phyloP scores from a whole-genome alignment of 2,329 filamentous ascomycete species.

The Nemania bipapillata region DNA sequence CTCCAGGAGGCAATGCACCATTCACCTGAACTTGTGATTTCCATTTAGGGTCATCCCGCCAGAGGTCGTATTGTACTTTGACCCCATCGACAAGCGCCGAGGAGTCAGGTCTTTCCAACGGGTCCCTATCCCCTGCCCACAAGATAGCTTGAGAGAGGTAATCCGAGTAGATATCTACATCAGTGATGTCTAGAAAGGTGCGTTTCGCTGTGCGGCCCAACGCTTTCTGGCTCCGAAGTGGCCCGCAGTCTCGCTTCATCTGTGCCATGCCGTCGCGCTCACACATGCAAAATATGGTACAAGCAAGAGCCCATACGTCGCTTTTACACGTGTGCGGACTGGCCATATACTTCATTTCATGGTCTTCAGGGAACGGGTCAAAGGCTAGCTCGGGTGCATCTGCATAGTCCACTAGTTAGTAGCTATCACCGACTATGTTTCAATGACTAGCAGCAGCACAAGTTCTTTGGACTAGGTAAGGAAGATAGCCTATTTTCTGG shows the following conservation, averaged over 20 bases:
- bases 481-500: no score
- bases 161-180: not conserved
- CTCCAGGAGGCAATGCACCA: not conserved
- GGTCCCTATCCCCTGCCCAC: not conserved
- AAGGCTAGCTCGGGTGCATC: not conserved
- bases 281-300: not conserved
- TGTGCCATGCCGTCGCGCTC: not conserved
- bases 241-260: not conserved
- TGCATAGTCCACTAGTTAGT: not conserved
- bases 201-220: not conserved
- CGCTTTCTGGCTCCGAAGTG: not conserved
- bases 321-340: not conserved
- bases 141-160: not conserved
- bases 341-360: not conserved
- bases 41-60: not conserved
- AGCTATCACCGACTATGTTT: not conserved
- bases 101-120: not conserved
- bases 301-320: not conserved
- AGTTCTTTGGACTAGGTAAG: not conserved
- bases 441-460: not conserved
- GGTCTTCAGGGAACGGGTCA: not conserved
- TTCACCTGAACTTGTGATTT: not conserved
- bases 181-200: not conserved
- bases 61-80: not conserved
- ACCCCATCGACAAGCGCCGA: not conserved